A percentile compares a stretch with the other conserved stretches of the same genome.
These are phyloP conservation scores for Jaminaea rosea DNA, from an alignment of 1,284 basidiomycete species.

Conservation along the genomic window DNA sequence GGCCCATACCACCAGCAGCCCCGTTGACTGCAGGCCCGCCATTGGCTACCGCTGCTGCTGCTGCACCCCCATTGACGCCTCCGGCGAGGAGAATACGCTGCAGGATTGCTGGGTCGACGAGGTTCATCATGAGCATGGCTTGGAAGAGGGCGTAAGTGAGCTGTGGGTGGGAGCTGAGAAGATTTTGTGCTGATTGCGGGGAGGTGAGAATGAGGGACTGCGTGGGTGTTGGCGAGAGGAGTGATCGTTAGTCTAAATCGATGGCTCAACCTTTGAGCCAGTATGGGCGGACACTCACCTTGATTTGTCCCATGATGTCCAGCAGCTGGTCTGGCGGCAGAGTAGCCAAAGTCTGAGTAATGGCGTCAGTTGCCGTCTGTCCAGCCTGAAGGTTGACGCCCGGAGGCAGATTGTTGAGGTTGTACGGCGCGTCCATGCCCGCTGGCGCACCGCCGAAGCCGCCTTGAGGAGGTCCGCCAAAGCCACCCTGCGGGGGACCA, in stretches of 20 bases:
- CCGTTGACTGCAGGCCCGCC: no score
- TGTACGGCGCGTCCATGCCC: conserved; percentile 46
- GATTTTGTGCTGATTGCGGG: conserved; percentile 74
- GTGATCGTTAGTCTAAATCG: no score
- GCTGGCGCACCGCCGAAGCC: not conserved
- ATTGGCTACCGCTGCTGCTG: not conserved
- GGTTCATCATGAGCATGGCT: conserved; percentile 83
- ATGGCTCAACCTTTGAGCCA: no score
- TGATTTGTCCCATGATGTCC: conserved; percentile 95
- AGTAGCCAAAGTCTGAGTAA: conserved; percentile 74
- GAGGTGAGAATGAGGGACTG: conserved; percentile 81
- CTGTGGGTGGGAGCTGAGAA: conserved; percentile 79
- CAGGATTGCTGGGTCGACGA: conserved; percentile 78
- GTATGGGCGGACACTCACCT: no score
- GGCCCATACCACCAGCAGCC: conserved; percentile 1
- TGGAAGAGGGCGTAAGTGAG: conserved; percentile 94
- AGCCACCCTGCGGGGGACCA: conserved; percentile 10
- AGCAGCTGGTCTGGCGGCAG: conserved; percentile 77
- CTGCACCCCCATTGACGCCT: not conserved
- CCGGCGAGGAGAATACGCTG: conserved; percentile 57
- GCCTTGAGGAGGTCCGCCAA: conserved; percentile 5
- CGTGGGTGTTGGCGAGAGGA: not conserved
- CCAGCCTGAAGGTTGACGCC: conserved; percentile 72
- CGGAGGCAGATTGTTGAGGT: conserved; percentile 55
- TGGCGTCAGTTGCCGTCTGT: conserved; percentile 69